Percentiles rank a stretch among this genome's conserved stretches.
These are phyloP conservation scores for Podochytrium sp. DNA, from an alignment of 192 early-diverging fungal species.

Conservation along the genomic window DNA sequence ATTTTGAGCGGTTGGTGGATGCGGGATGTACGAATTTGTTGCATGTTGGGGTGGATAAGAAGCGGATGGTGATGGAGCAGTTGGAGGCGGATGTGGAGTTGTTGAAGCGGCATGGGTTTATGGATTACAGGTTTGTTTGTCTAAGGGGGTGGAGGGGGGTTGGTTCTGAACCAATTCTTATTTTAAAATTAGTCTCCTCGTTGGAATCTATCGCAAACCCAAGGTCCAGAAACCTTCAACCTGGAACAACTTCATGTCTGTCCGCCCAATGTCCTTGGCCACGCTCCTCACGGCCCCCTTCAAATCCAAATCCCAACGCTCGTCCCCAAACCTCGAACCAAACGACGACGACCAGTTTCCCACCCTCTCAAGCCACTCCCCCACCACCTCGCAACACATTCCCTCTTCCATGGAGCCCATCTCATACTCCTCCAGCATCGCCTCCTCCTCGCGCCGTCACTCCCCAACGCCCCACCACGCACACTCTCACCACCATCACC, in stretches of 20 bases:
- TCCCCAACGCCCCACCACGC: too few relatives aligned
- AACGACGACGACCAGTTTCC: too few relatives aligned
- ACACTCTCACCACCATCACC: too few relatives aligned
- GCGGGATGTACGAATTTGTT: conserved; percentile 14
- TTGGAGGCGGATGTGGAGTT: conserved; percentile 40
- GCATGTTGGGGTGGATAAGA: conserved; percentile 21
- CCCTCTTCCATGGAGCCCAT: too few relatives aligned
- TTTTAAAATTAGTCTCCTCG: conserved; percentile 29
- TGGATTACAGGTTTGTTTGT: conserved; percentile 51
- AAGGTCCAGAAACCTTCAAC: background rate
- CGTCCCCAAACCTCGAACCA: too few relatives aligned
- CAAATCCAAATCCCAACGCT: background rate
- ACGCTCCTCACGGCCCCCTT: background rate
- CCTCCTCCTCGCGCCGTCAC: too few relatives aligned
- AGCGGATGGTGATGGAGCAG: conserved; percentile 30
- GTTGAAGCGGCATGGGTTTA: conserved; percentile 39
- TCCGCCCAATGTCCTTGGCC: background rate
- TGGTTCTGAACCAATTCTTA: background rate
- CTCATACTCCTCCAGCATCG: too few relatives aligned
- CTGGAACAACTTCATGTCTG: background rate
- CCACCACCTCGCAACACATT: too few relatives aligned
- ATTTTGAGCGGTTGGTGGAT: conserved; percentile 39
- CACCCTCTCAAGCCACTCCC: too few relatives aligned
- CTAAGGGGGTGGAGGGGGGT: background rate
- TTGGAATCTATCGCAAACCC: conserved; percentile 35